phyloP scores from a whole-genome alignment of 352 stramenopile species.

The Globisporangium apiculatum region DNA sequence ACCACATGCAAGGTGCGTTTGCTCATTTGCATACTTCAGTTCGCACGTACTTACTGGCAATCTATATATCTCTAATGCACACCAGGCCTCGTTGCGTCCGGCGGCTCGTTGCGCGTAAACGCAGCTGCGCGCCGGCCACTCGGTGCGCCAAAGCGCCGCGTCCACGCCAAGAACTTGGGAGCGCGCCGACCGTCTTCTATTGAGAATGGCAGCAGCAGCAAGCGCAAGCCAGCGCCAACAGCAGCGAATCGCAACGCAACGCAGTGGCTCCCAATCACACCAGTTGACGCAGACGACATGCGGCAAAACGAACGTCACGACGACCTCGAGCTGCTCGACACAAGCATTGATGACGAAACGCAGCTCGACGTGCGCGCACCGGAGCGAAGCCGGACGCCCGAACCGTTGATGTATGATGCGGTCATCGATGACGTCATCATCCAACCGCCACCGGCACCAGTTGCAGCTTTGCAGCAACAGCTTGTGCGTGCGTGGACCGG shows the following conservation, averaged over 20 bases:
- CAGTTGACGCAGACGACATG: constrained; percentile 28
- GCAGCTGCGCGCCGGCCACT: constrained; percentile 25
- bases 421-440: constrained; percentile 11
- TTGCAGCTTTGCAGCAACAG: background rate
- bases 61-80: background rate
- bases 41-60: background rate
- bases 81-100: constrained; percentile 40
- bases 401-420: constrained; percentile 26
- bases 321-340: constrained; percentile 44
- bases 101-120: constrained; percentile 46
- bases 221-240: constrained; percentile 1
- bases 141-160: constrained; percentile 26
- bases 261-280: constrained; percentile 42
- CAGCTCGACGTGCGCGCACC: constrained; percentile 43
- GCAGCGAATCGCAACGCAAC: constrained; percentile 1
- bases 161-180: constrained; percentile 35
- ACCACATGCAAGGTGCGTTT: constrained; percentile 53
- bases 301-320: constrained; percentile 16
- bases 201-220: constrained; percentile 18
- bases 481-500: background rate
- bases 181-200: constrained; percentile 22
- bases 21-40: too few species aligned
- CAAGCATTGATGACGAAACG: constrained; percentile 36
- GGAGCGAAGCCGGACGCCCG: constrained; percentile 49
- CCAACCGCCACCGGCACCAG: background rate